Evolutionary conservation across 345 rosid genomes (phyloP).

Genomic region (Eutrema heterophyllum): DNA sequence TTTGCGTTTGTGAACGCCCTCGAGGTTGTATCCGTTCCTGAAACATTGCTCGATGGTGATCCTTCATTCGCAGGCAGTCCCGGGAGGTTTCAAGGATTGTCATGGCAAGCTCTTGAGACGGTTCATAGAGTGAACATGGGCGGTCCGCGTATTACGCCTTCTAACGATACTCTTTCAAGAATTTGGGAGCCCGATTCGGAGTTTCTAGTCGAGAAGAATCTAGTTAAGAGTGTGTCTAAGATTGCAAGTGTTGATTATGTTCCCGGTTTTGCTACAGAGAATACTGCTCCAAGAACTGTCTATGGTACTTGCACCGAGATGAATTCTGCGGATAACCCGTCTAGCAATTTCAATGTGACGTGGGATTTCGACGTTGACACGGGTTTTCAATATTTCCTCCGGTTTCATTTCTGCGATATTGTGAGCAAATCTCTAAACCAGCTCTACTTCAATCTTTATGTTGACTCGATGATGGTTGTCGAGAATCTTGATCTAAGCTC

Average conservation of each 20-base stretch:
- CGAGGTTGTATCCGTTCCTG: constrained; percentile 81
- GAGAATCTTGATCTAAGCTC: constrained; percentile 51
- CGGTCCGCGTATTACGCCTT: constrained; percentile 46
- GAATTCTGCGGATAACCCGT: constrained; percentile 48
- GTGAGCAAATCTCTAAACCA: constrained; percentile 41
- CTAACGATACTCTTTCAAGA: constrained; percentile 69
- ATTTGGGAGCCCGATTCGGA: constrained; percentile 69
- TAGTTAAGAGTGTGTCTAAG: constrained; percentile 40
- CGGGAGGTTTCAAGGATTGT: constrained; percentile 40
- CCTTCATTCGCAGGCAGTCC: constrained; percentile 25
- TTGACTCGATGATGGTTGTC: constrained; percentile 45
- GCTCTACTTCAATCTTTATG: constrained; percentile 72
- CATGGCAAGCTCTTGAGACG: constrained; percentile 64
- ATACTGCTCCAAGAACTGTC: constrained; percentile 58
- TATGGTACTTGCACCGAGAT: constrained; percentile 66
- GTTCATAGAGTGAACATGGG: constrained; percentile 90
- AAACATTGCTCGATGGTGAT: constrained; percentile 43
- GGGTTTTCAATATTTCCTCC: constrained; percentile 63
- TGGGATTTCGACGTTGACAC: constrained; percentile 68
- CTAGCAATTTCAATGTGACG: constrained; percentile 66
- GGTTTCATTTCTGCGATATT: constrained; percentile 90
- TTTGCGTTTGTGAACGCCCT: constrained; percentile 70
- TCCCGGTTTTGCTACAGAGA: constrained; percentile 43
- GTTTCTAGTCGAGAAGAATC: constrained; percentile 36
- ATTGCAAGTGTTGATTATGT: constrained; percentile 46